Evolutionary conservation across 2,329 filamentous ascomycete genomes (phyloP).

Genomic region (Ascosphaera apis): DNA sequence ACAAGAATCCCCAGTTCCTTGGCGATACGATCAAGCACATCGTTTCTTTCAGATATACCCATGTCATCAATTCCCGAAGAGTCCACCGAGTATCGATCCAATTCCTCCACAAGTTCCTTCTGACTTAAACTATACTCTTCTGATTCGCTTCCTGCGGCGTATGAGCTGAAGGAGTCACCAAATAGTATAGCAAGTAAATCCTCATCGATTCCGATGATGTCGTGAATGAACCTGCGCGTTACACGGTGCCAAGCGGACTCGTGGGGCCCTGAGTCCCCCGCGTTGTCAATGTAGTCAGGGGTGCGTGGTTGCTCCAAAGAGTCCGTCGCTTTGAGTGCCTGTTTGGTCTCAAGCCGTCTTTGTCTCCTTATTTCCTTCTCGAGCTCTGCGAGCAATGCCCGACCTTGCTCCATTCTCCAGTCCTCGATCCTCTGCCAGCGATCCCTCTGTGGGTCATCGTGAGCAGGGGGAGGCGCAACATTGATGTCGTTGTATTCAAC

Average conservation of each 20-base stretch:
- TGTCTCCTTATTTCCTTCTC: constrained; percentile 60
- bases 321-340: not conserved
- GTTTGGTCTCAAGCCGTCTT: constrained; percentile 1
- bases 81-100: constrained; percentile 12
- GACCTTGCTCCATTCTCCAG: constrained; percentile 82
- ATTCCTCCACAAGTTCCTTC: constrained; percentile 13
- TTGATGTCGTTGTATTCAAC: constrained; percentile 8
- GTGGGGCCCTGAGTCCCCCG: constrained; percentile 23
- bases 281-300: not conserved
- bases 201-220: constrained; percentile 81
- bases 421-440: constrained; percentile 66
- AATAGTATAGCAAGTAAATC: constrained; percentile 64
- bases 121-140: constrained; percentile 1
- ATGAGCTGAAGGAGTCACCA: constrained; percentile 41
- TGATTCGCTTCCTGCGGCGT: constrained; percentile 7
- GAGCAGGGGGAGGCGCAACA: not conserved
- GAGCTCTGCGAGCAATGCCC: constrained; percentile 65
- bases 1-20: constrained; percentile 68
- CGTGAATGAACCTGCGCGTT: constrained; percentile 64
- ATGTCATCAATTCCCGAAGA: constrained; percentile 10
- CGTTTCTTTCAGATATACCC: constrained; percentile 42
- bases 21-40: constrained; percentile 62
- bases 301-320: not conserved
- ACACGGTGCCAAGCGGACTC: constrained; percentile 46
- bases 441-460: constrained; percentile 32